Conservation (phyloP, 345 rosid species). For the Garcia nutans region DNA sequence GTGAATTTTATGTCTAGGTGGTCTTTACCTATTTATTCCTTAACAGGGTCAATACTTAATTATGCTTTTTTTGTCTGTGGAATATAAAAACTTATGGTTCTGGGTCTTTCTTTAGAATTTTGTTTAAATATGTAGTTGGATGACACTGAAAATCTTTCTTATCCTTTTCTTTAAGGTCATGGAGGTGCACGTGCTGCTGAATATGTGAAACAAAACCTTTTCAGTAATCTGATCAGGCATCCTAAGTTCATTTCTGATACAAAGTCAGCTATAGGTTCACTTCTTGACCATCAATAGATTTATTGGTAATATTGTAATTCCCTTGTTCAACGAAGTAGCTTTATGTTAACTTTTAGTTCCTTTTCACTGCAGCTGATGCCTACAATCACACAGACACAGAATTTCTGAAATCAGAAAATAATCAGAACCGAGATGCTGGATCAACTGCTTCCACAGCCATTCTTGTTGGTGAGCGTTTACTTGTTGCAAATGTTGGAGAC, state of each 20-base stretch:
- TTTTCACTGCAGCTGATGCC: slow-evolving; percentile 71
- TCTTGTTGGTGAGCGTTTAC: slow-evolving; percentile 86
- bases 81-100: not conserved
- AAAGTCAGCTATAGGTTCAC: slow-evolving; percentile 83
- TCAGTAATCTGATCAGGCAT: slow-evolving; percentile 89
- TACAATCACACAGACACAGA: slow-evolving; percentile 90
- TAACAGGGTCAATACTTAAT: slow-evolving; percentile 7
- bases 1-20: slow-evolving; percentile 6
- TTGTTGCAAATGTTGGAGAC: slow-evolving; percentile 97
- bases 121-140: not conserved
- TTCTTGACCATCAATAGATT: not conserved
- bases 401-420: slow-evolving; percentile 85
- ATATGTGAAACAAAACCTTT: slow-evolving; percentile 89
- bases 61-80: not conserved
- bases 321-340: slow-evolving; percentile 20
- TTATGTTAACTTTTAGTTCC: slow-evolving; percentile 14
- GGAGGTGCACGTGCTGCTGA: slow-evolving; percentile 99
- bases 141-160: slow-evolving; percentile 9
- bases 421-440: slow-evolving; percentile 97
- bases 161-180: slow-evolving; percentile 72
- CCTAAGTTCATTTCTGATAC: slow-evolving; percentile 97
- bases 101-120: slow-evolving; percentile 7
- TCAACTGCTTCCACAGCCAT: slow-evolving; percentile 98
- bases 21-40: slow-evolving; percentile 14
- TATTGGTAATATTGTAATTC: slow-evolving; percentile 7